Conservation (phyloP, 2,329 filamentous ascomycete species). For the Helminthosporium solani region DNA sequence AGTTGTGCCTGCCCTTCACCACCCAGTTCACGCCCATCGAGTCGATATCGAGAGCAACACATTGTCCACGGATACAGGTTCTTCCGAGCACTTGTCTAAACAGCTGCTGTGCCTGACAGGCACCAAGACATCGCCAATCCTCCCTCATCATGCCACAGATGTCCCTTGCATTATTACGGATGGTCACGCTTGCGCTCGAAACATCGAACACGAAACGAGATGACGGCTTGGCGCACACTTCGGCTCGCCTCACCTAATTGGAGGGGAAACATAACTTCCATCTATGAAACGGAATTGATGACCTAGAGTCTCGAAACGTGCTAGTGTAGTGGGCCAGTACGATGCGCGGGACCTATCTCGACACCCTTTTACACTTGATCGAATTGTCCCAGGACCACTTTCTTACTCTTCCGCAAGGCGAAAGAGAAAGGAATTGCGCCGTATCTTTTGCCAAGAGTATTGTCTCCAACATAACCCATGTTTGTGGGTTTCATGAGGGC, state of each 20-base stretch:
- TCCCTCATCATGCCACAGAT: too few relatives aligned
- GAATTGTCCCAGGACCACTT: neutral
- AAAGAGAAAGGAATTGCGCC: slow-evolving; percentile 5
- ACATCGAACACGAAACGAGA: neutral
- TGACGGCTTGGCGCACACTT: neutral
- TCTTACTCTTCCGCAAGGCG: neutral
- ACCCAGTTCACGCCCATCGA: too few relatives aligned
- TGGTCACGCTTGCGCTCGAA: neutral
- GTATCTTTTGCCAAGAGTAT: slow-evolving; percentile 3
- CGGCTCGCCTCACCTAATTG: neutral
- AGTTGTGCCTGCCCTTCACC: too few relatives aligned
- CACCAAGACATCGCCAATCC: too few relatives aligned
- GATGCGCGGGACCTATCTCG: neutral
- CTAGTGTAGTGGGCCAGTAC: slow-evolving; percentile 4
- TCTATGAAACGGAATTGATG: slow-evolving; percentile 1
- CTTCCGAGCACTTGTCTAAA: too few relatives aligned
- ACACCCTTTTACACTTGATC: neutral
- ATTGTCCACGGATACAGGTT: too few relatives aligned
- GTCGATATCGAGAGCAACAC: too few relatives aligned
- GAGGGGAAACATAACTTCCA: neutral
- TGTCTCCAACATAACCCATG: neutral
- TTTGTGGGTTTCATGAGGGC: slow-evolving; percentile 8
- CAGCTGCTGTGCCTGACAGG: too few relatives aligned
- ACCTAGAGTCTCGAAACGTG: neutral
- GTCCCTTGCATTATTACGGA: too few relatives aligned